Conservation (phyloP, 2,329 filamentous ascomycete genomes). For the Chaetomium sp. region DNA sequence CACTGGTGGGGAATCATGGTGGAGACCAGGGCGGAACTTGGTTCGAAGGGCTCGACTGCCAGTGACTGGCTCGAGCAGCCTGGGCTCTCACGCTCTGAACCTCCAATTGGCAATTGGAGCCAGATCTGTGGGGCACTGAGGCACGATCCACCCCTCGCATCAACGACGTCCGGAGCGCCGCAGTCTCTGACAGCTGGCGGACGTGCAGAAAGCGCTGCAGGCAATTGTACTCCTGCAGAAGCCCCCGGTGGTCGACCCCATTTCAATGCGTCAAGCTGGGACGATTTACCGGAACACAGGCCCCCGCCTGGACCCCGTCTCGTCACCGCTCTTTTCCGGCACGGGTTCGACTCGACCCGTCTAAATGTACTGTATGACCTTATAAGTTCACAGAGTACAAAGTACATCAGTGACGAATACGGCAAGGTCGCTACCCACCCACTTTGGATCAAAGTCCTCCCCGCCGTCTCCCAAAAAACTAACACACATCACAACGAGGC, state of each 20-base stretch:
- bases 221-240: no score
- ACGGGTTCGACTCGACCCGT: background rate
- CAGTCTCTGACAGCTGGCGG: constrained; percentile 9
- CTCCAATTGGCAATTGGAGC: constrained; percentile 8
- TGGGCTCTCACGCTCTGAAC: no score
- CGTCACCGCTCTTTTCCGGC: constrained; percentile 24
- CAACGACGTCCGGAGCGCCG: background rate
- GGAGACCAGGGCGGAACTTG: constrained; percentile 12
- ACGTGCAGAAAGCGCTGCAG: background rate
- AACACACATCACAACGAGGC: no score
- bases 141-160: background rate
- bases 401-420: no score
- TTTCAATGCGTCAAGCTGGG: constrained; percentile 7
- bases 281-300: constrained; percentile 6
- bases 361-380: no score
- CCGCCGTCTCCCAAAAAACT: no score
- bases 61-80: no score
- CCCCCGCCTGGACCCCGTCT: constrained; percentile 1
- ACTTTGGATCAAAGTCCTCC: no score
- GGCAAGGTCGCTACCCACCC: no score
- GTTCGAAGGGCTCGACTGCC: background rate
- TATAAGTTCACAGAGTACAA: no score
- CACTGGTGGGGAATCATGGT: background rate
- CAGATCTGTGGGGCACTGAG: constrained; percentile 16
- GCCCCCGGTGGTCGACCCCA: background rate